Evolutionary conservation across 2,329 filamentous ascomycete genomes (phyloP).

Genomic region (Cladophialophora psammophila): DNA sequence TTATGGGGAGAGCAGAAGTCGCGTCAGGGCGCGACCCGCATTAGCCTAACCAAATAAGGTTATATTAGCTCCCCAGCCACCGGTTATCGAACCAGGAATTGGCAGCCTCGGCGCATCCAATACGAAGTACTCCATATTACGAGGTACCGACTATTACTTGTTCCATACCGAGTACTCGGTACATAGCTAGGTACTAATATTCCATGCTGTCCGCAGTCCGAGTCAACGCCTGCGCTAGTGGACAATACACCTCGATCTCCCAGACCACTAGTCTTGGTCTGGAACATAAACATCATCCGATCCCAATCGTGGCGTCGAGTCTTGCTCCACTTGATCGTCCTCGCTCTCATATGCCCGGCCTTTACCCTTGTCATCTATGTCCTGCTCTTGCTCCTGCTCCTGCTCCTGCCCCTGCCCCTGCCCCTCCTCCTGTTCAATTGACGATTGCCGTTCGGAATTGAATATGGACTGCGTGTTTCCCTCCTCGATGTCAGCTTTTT

Average conservation of each 20-base stretch:
- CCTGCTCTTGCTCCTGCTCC: constrained; percentile 19
- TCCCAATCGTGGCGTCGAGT: constrained; percentile 26
- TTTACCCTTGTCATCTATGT: constrained; percentile 34
- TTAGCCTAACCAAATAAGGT: constrained; percentile 22
- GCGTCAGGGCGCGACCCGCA: constrained; percentile 16
- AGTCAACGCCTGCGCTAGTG: constrained; percentile 35
- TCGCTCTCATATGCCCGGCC: constrained; percentile 30
- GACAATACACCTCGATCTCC: constrained; percentile 26
- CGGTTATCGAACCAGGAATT: neutral
- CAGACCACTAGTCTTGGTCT: constrained; percentile 29
- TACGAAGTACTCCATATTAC: neutral
- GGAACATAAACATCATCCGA: constrained; percentile 32
- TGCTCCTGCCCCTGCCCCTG: constrained; percentile 24
- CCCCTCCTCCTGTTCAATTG: constrained; percentile 22
- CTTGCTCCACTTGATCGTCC: constrained; percentile 33
- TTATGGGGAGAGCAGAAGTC: constrained; percentile 10
- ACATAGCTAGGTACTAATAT: neutral
- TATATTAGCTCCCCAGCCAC: constrained; percentile 38
- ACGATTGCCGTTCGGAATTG: neutral
- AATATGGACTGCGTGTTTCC: constrained; percentile 27
- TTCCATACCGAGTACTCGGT: too few species aligned
- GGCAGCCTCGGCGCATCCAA: neutral
- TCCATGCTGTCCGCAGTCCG: neutral
- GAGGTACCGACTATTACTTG: neutral
- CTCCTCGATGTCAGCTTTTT: constrained; percentile 51